Conservation (phyloP, 495 filamentous ascomycete species). For the Wilcoxina mikolae region DNA sequence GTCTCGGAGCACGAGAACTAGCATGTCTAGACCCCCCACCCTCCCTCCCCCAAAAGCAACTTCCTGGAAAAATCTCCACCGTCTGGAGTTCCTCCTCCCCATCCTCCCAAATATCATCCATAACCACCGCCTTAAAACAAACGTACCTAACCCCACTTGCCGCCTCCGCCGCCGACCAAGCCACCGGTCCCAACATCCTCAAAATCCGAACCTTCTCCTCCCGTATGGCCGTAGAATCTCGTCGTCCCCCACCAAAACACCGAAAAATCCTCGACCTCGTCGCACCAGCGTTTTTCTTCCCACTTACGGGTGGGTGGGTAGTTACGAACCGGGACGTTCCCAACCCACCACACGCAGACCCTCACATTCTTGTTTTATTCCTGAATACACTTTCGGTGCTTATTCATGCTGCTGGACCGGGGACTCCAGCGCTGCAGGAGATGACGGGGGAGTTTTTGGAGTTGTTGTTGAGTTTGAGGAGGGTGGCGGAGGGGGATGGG, state of each 20-base stretch:
- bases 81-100: not conserved
- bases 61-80: not conserved
- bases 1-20: constrained; percentile 73
- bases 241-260: not conserved
- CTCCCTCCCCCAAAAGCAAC: constrained; percentile 15
- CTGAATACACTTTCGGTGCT: constrained; percentile 53
- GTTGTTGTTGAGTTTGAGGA: constrained; percentile 39
- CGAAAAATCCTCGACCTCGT: constrained; percentile 35
- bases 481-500: constrained; percentile 36
- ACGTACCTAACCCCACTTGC: constrained; percentile 1
- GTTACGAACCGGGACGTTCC: constrained; percentile 32
- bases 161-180: constrained; percentile 47
- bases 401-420: constrained; percentile 49
- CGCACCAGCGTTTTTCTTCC: constrained; percentile 64
- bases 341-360: constrained; percentile 41
- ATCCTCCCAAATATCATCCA: not conserved
- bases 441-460: constrained; percentile 61
- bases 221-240: constrained; percentile 44
- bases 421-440: constrained; percentile 44
- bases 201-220: constrained; percentile 71
- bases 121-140: not conserved
- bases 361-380: constrained; percentile 44
- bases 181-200: constrained; percentile 64
- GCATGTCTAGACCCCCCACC: constrained; percentile 47
- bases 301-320: constrained; percentile 48